These are phyloP conservation scores for Candida insectalens DNA, from an alignment of 805 yeast species.

Conservation along the genomic window DNA sequence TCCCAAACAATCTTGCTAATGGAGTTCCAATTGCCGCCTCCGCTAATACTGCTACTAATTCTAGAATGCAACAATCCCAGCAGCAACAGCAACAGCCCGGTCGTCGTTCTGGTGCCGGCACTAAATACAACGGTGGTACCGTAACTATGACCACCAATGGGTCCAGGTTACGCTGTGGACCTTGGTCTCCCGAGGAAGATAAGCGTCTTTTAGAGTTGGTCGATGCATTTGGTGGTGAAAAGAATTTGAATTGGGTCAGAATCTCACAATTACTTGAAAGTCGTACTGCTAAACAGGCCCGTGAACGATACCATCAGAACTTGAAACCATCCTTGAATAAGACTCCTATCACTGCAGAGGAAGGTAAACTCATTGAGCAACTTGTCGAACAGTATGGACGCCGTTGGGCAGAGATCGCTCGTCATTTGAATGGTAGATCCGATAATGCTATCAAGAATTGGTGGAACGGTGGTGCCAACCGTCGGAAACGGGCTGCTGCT, in stretches of 20 bases:
- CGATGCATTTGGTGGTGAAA: conserved; percentile 59
- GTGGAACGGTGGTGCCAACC: conserved; percentile 94
- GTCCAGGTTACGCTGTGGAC: conserved; percentile 55
- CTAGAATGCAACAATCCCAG: conserved; percentile 3
- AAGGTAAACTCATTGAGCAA: conserved; percentile 72
- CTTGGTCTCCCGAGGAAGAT: conserved; percentile 88
- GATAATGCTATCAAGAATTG: conserved; percentile 90
- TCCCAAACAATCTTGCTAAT: too few species aligned
- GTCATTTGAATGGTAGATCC: conserved; percentile 79
- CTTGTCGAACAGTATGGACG: conserved; percentile 75
- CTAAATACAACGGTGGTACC: conserved; percentile 1
- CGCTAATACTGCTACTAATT: conserved; percentile 3
- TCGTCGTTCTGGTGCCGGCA: conserved; percentile 1
- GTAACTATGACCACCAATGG: too few species aligned
- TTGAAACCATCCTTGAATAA: conserved; percentile 77
- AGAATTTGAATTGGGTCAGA: conserved; percentile 65
- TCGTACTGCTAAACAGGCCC: conserved; percentile 83
- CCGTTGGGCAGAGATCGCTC: conserved; percentile 89
- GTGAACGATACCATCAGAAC: conserved; percentile 88
- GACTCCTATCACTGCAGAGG: conserved; percentile 75
- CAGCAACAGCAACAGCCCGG: conserved; percentile 4
- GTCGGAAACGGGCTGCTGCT: conserved; percentile 49
- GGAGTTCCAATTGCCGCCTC: not conserved
- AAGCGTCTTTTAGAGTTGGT: conserved; percentile 61
- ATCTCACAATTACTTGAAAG: conserved; percentile 65